Conservation (phyloP, 1,284 basidiomycete genomes). For the Sporisorium sorghi region DNA sequence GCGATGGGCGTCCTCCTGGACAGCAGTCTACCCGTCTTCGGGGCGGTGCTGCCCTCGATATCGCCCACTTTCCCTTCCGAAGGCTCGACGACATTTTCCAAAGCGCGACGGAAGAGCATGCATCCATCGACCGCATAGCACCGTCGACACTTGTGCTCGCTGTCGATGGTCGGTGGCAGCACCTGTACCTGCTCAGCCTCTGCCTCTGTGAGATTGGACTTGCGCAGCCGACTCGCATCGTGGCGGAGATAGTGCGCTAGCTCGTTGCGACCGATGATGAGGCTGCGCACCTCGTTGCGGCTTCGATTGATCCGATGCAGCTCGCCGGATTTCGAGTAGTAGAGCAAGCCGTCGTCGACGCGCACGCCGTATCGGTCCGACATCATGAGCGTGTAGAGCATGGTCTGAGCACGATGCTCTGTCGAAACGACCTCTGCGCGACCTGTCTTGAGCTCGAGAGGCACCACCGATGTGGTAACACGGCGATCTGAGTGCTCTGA, state of each 20-base stretch:
- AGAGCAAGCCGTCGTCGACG: slow-evolving; percentile 81
- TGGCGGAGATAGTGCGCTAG: slow-evolving; percentile 79
- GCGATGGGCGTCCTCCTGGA: slow-evolving; percentile 75
- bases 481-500: not conserved
- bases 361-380: slow-evolving; percentile 82
- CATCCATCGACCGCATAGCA: slow-evolving; percentile 89
- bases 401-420: slow-evolving; percentile 96
- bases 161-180: slow-evolving; percentile 84
- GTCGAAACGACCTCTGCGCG: slow-evolving; percentile 74
- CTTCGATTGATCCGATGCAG: slow-evolving; percentile 82
- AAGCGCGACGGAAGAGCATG: slow-evolving; percentile 87
- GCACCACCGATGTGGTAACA: slow-evolving; percentile 71
- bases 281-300: slow-evolving; percentile 83
- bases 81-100: slow-evolving; percentile 54
- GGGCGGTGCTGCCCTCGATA: slow-evolving; percentile 7
- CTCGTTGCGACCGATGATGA: slow-evolving; percentile 86
- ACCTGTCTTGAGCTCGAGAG: slow-evolving; percentile 98
- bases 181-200: slow-evolving; percentile 32
- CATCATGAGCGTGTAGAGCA: slow-evolving; percentile 93
- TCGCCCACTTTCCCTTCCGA: slow-evolving; percentile 10
- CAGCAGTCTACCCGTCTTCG: slow-evolving; percentile 11
- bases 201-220: slow-evolving; percentile 10
- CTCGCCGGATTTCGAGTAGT: slow-evolving; percentile 91
- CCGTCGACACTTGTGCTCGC: slow-evolving; percentile 79
- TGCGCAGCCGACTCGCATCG: slow-evolving; percentile 43